phyloP scores from a whole-genome alignment of 495 filamentous ascomycete genomes.

The Hypoxylon trugodes region DNA sequence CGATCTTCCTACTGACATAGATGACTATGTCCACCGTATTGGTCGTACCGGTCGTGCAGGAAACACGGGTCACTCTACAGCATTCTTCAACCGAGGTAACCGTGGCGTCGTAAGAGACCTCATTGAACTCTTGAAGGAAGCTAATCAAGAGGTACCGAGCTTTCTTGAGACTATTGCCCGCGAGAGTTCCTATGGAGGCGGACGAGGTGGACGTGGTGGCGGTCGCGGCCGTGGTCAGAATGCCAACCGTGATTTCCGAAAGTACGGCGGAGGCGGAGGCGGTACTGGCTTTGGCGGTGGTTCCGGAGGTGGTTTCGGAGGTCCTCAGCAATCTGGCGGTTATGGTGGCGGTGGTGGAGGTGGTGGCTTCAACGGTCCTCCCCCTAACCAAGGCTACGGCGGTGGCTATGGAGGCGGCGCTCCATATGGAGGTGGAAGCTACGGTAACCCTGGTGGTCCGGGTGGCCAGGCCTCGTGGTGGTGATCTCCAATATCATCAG shows the following conservation, averaged over 20 bases:
- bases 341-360: conserved; percentile 59
- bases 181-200: conserved; percentile 81
- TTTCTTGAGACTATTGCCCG: conserved; percentile 98
- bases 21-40: conserved; percentile 99
- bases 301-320: conserved; percentile 58
- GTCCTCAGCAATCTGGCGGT: conserved; percentile 45
- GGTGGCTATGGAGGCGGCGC: conserved; percentile 47
- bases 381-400: conserved; percentile 67
- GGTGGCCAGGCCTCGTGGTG: conserved; percentile 92
- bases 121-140: conserved; percentile 95
- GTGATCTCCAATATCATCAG: conserved; percentile 64
- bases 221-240: conserved; percentile 69
- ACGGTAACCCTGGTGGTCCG: conserved; percentile 86
- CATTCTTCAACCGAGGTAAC: conserved; percentile 99
- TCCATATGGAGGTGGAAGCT: conserved; percentile 63
- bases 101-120: conserved; percentile 95
- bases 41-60: conserved; percentile 99
- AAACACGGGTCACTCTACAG: conserved; percentile 97
- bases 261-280: conserved; percentile 68
- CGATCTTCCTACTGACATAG: conserved; percentile 97
- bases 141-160: conserved; percentile 91
- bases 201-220: conserved; percentile 75
- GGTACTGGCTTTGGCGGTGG: conserved; percentile 57
- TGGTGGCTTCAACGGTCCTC: conserved; percentile 59
- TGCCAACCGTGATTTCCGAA: conserved; percentile 89